These are phyloP conservation scores for Sugiyamaella chiloensis DNA, from an alignment of 805 yeast genomes.

Conservation along the genomic window DNA sequence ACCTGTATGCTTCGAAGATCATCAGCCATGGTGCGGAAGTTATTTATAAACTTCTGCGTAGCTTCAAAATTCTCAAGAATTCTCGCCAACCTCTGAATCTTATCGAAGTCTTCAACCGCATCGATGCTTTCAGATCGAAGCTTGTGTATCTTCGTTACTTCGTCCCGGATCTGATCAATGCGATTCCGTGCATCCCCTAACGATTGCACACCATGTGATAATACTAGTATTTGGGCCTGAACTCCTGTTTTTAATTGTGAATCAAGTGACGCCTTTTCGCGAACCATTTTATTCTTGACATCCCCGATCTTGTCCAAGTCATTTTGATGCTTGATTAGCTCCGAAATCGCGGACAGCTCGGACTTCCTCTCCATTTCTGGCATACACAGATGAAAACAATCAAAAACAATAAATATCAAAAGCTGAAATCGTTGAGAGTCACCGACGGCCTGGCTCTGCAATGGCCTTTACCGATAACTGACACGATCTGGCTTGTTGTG, in stretches of 20 bases:
- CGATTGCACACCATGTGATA: constrained; percentile 41
- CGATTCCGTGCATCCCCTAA: constrained; percentile 38
- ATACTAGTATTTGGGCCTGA: constrained; percentile 57
- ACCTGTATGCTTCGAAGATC: constrained; percentile 49
- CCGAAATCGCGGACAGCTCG: constrained; percentile 25
- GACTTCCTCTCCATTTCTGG: constrained; percentile 6
- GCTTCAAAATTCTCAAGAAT: constrained; percentile 70
- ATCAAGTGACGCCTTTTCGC: constrained; percentile 73
- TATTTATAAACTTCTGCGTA: constrained; percentile 61
- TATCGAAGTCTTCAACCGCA: constrained; percentile 62
- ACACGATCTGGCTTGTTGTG: too few species aligned
- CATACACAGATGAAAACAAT: too few species aligned
- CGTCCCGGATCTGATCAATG: constrained; percentile 36
- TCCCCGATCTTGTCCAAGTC: constrained; percentile 36
- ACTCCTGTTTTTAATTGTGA: constrained; percentile 69
- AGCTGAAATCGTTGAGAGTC: too few species aligned
- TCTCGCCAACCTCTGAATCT: constrained; percentile 62
- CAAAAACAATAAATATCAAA: too few species aligned
- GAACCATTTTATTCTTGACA: constrained; percentile 33
- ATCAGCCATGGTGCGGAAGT: constrained; percentile 54
- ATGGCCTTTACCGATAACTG: too few species aligned
- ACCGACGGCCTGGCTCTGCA: too few species aligned
- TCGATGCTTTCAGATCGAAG: constrained; percentile 55
- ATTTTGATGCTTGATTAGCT: constrained; percentile 27
- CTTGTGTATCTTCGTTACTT: constrained; percentile 38